These are phyloP conservation scores for Eucalyptus erythrocorys DNA, from an alignment of 345 rosid species.

Conservation along the genomic window DNA sequence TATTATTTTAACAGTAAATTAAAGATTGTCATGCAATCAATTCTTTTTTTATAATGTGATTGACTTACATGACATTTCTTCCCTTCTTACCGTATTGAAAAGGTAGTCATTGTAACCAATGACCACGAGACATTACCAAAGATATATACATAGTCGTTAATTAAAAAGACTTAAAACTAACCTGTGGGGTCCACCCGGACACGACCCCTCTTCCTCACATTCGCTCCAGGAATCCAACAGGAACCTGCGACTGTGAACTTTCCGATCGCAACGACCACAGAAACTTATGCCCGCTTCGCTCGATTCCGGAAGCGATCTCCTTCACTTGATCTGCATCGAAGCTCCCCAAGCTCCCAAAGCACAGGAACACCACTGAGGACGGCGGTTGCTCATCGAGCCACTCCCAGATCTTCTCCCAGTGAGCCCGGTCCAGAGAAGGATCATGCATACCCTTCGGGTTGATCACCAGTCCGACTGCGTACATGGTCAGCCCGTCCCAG, in stretches of 20 bases:
- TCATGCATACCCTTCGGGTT: background rate
- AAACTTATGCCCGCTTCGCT: conserved; percentile 19
- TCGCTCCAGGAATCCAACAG: conserved; percentile 15
- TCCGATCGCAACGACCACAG: conserved; percentile 17
- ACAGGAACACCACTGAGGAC: conserved; percentile 26
- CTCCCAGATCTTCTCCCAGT: background rate
- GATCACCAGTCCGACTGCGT: conserved; percentile 17
- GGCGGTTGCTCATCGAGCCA: conserved; percentile 44
- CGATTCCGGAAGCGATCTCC: conserved; percentile 33
- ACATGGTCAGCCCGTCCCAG: conserved; percentile 10
- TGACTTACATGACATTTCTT: background rate
- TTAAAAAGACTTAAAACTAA: background rate
- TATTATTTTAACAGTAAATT: too few species aligned
- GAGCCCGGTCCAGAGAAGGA: conserved; percentile 1
- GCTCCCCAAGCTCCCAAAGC: conserved; percentile 35
- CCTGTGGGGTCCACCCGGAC: conserved; percentile 18
- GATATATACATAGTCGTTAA: background rate
- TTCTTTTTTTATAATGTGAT: too few species aligned
- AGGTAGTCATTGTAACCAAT: background rate
- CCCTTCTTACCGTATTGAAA: background rate
- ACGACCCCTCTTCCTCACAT: conserved; percentile 7
- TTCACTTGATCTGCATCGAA: conserved; percentile 12
- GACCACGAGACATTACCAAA: background rate
- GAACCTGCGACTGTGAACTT: conserved; percentile 2
- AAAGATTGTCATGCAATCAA: fast-evolving